Evolutionary conservation across 768 basidiomycete genomes (phyloP).

Genomic region (Coprinellus aureogranulatus): DNA sequence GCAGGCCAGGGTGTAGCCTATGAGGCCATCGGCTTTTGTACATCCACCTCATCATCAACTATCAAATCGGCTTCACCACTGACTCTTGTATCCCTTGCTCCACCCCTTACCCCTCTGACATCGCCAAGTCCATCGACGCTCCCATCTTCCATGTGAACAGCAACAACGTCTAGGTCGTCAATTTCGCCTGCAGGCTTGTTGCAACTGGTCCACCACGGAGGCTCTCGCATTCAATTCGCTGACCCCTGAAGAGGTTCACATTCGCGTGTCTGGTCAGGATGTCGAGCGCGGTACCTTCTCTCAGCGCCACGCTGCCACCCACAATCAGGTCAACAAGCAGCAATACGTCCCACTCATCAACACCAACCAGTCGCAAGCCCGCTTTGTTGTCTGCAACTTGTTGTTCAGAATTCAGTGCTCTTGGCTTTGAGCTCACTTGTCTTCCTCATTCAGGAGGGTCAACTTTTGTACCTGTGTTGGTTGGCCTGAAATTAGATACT

Average conservation of each 20-base stretch:
- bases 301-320: conserved; percentile 93
- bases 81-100: conserved; percentile 97
- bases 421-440: too few species aligned
- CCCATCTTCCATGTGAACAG: conserved; percentile 99
- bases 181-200: conserved; percentile 96
- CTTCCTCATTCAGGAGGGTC: too few species aligned
- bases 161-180: conserved; percentile 97
- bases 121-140: conserved; percentile 96
- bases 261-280: conserved; percentile 95
- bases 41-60: conserved; percentile 97
- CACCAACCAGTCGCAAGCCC: too few species aligned
- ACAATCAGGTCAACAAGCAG: conserved; percentile 92
- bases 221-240: conserved; percentile 94
- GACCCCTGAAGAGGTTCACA: conserved; percentile 88
- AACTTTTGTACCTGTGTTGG: too few species aligned
- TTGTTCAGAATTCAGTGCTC: too few species aligned
- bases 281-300: conserved; percentile 99
- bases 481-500: too few species aligned
- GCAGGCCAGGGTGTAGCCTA: conserved; percentile 98
- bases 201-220: conserved; percentile 98
- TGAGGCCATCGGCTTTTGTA: conserved; percentile 98
- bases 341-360: too few species aligned
- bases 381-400: too few species aligned
- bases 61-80: conserved; percentile 99
- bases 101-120: conserved; percentile 96